Evolutionary conservation across 768 basidiomycete species (phyloP).

Genomic region (Neoboletus brunneissimus): DNA sequence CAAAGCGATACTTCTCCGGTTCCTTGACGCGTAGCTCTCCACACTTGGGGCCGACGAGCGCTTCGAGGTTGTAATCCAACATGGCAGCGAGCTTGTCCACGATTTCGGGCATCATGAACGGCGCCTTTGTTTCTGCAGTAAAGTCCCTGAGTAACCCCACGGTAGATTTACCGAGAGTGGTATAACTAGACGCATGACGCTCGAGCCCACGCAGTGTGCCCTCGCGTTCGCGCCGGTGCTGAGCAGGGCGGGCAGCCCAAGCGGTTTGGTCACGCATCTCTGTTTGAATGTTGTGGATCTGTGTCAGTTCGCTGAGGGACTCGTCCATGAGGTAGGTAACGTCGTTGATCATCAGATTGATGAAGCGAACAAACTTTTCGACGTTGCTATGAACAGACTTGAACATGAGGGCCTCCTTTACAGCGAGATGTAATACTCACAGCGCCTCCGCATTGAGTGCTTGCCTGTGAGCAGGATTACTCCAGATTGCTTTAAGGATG

Average conservation of each 20-base stretch:
- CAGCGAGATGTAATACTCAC: slow-evolving; percentile 41
- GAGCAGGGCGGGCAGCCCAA: slow-evolving; percentile 65
- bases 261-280: slow-evolving; percentile 76
- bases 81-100: slow-evolving; percentile 94
- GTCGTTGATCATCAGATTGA: slow-evolving; percentile 98
- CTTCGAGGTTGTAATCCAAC: slow-evolving; percentile 91
- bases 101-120: slow-evolving; percentile 96
- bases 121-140: slow-evolving; percentile 85
- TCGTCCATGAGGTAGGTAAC: slow-evolving; percentile 98
- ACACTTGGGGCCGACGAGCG: slow-evolving; percentile 85
- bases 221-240: slow-evolving; percentile 84
- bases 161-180: slow-evolving; percentile 80
- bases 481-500: slow-evolving; percentile 88
- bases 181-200: slow-evolving; percentile 81
- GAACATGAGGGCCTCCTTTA: background rate
- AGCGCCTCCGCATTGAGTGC: slow-evolving; percentile 77
- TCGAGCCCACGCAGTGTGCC: slow-evolving; percentile 75
- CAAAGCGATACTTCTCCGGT: slow-evolving; percentile 85
- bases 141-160: slow-evolving; percentile 90
- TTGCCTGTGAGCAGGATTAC: slow-evolving; percentile 84
- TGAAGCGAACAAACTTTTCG: slow-evolving; percentile 92
- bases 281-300: slow-evolving; percentile 82
- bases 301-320: slow-evolving; percentile 81
- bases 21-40: slow-evolving; percentile 83
- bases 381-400: slow-evolving; percentile 55